These are phyloP conservation scores for Aspergillus sp. DNA, from an alignment of 2,329 filamentous ascomycete genomes.

Conservation along the genomic window DNA sequence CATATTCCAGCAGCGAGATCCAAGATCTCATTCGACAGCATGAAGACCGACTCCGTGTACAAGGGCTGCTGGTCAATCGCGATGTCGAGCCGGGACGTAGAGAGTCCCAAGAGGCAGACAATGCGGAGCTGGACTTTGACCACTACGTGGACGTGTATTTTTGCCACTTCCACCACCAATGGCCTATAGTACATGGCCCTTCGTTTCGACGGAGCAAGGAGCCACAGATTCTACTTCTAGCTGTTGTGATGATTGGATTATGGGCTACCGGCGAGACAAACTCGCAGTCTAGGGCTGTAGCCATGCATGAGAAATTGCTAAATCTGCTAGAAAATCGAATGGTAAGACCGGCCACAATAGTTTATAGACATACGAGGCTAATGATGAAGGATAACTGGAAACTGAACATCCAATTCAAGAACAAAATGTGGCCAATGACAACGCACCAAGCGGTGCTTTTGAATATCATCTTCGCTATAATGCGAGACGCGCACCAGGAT, in stretches of 20 bases:
- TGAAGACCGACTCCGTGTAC: background rate
- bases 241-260: background rate
- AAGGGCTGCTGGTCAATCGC: background rate
- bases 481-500: background rate
- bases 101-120: background rate
- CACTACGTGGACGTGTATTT: background rate
- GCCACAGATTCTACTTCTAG: background rate
- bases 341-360: background rate
- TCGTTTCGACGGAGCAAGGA: background rate
- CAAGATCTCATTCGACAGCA: background rate
- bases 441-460: background rate
- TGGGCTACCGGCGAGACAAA: background rate
- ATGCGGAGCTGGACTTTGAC: background rate
- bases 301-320: background rate
- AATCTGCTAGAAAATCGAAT: background rate
- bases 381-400: background rate
- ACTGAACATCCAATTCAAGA: background rate
- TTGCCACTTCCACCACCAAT: background rate
- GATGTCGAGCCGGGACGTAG: background rate
- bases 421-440: background rate
- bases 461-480: background rate
- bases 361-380: background rate
- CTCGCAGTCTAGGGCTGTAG: background rate
- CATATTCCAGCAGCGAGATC: background rate
- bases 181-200: background rate